Conservation (phyloP, 352 stramenopile genomes). For the Pythium angustatum region DNA sequence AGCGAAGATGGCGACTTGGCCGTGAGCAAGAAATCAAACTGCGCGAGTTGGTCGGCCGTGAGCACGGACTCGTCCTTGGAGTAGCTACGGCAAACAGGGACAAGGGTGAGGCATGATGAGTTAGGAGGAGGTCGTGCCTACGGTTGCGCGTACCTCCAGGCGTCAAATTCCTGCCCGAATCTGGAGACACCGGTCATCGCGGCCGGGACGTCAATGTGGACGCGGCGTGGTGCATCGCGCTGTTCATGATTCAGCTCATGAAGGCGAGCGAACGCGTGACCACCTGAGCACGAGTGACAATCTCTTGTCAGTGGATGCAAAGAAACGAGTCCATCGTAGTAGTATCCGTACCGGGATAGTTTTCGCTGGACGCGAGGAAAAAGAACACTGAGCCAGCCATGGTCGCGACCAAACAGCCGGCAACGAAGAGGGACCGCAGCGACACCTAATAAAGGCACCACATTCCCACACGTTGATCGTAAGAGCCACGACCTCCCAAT, state of each 20-base stretch:
- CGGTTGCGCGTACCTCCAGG: conserved; percentile 80
- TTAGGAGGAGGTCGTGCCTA: background rate
- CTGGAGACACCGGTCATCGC: conserved; percentile 95
- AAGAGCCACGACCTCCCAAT: too few species aligned
- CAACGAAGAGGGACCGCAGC: conserved; percentile 54
- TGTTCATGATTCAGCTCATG: conserved; percentile 48
- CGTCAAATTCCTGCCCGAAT: conserved; percentile 79
- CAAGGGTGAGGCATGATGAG: background rate
- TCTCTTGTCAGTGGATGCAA: too few species aligned
- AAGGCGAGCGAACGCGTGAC: conserved; percentile 61
- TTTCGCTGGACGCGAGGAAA: conserved; percentile 75
- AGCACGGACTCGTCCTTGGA: conserved; percentile 73
- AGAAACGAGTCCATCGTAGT: background rate
- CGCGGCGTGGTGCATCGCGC: conserved; percentile 34
- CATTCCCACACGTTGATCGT: too few species aligned
- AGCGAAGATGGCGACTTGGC: conserved; percentile 39
- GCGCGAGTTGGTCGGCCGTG: conserved; percentile 40
- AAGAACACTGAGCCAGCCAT: conserved; percentile 54
- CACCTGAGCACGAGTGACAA: conserved; percentile 49
- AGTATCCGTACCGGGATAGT: conserved; percentile 90
- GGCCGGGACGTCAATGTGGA: conserved; percentile 93
- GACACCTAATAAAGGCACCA: conserved; percentile 35
- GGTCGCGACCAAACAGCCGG: conserved; percentile 50
- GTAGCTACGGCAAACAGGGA: conserved; percentile 47
- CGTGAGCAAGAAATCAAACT: conserved; percentile 74